Evolutionary conservation across 495 filamentous ascomycete genomes (phyloP), one percentile per base, ranked within the genome.

Genomic region (Staphylotrichum longicolle): DNA sequence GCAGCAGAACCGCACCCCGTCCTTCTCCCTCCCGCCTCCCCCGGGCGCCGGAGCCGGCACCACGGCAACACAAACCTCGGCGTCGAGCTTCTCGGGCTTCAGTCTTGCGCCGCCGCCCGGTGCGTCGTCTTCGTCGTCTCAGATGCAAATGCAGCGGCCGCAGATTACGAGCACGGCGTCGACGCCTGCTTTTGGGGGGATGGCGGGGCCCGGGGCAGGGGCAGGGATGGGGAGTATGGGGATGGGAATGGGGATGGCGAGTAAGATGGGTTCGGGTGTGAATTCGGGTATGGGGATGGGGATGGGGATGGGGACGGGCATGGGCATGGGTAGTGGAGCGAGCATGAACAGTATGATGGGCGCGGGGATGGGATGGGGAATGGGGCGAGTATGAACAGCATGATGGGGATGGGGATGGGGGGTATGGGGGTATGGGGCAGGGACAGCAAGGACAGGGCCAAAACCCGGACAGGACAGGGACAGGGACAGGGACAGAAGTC

Each of bases 11-110:
- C 45, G 20, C 57, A 27, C 70, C 0, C 78, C 78, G 1, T 77
- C 77, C 4, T 83, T 82, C 58, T 78, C 80, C 5, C 70, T 82
- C 0, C 76, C 82, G 0, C 81, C 82, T 2, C 82, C 81, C 3
- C 71, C 76, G 0, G 60, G 59, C 3, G 63, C 61, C 14, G 54
- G 47, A 15, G 53, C 42, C 9, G 58, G 51, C 11, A 55, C 34
- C 3, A 45, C 49, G 4, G 15, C 42, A 0, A 27, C 20, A 1
- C 20, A 27, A 27, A 27, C 20, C 20, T 40, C 51, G 3, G 8
- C 51, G 4, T 46, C 57, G 1, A 61, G 62, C 33, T 20, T 70
- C 2, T 73, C 74, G 0, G 67, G 70, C 2, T 80, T 81, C 61
- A 77, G 72, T 52, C 66, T 75, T 34, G 69, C 75, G 0, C 78